Percentiles rank a stretch among this genome's conserved stretches.
phyloP scores from a whole-genome alignment of 2,329 filamentous ascomycete genomes.

The Pseudogymnoascus verrucosus region DNA sequence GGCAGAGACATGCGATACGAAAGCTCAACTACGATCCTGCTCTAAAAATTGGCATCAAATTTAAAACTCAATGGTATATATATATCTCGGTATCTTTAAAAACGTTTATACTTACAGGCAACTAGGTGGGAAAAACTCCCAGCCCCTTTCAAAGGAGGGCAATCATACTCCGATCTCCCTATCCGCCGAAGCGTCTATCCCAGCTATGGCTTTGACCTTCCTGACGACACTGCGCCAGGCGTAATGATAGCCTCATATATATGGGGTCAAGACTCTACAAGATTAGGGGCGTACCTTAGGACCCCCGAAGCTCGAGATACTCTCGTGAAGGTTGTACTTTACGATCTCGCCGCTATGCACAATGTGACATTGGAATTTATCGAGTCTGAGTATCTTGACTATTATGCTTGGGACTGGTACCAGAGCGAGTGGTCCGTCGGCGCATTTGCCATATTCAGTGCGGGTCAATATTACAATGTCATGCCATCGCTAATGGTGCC shows the following conservation, averaged over 20 bases:
- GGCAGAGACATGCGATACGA: slow-evolving; percentile 25
- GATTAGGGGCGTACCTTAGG: slow-evolving; percentile 22
- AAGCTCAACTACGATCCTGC: slow-evolving; percentile 25
- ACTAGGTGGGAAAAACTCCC: neutral
- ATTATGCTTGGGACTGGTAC: slow-evolving; percentile 34
- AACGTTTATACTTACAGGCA: neutral
- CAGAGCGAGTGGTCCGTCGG: slow-evolving; percentile 29
- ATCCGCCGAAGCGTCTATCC: slow-evolving; percentile 28
- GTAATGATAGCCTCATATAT: slow-evolving; percentile 32
- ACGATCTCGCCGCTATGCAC: slow-evolving; percentile 23
- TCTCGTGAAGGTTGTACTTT: slow-evolving; percentile 20
- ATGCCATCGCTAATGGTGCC: slow-evolving; percentile 27
- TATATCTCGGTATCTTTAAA: slow-evolving; percentile 17
- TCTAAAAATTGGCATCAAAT: slow-evolving; percentile 28
- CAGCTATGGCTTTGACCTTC: slow-evolving; percentile 23
- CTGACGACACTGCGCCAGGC: slow-evolving; percentile 20
- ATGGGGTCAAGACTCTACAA: slow-evolving; percentile 30
- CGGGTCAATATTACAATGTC: slow-evolving; percentile 32
- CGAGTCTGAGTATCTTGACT: slow-evolving; percentile 11
- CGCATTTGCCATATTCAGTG: slow-evolving; percentile 34
- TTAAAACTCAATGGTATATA: slow-evolving; percentile 28
- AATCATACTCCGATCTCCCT: slow-evolving; percentile 23
- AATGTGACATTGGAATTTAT: slow-evolving; percentile 9
- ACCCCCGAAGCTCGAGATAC: slow-evolving; percentile 17
- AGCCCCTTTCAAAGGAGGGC: slow-evolving; percentile 18